These are phyloP conservation scores for Trypanosoma melophagium DNA, from an alignment of 208 protist species.

Conservation along the genomic window DNA sequence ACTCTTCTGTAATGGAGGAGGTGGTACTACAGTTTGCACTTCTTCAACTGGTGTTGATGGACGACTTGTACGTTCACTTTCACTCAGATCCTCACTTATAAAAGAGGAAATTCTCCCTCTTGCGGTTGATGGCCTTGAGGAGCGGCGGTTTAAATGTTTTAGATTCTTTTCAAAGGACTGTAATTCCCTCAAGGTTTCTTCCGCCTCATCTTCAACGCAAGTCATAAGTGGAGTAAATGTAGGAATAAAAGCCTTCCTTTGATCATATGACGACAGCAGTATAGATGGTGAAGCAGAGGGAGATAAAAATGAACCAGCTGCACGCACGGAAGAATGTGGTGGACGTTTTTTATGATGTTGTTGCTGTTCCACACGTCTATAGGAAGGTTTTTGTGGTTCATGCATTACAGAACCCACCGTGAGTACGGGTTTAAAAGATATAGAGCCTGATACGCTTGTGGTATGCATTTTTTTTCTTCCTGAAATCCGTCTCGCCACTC, in stretches of 20 bases:
- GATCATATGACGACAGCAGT: neutral
- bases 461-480: neutral
- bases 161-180: slow-evolving; percentile 6
- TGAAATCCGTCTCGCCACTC: no score
- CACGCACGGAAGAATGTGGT: neutral
- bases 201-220: neutral
- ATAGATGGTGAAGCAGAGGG: neutral
- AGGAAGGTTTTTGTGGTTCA: slow-evolving; percentile 13
- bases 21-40: neutral
- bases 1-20: neutral
- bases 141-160: neutral
- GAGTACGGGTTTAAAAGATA: neutral
- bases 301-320: neutral
- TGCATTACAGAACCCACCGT: slow-evolving; percentile 29
- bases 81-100: neutral
- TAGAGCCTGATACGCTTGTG: neutral
- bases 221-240: neutral
- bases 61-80: neutral
- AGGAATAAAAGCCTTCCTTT: neutral
- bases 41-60: neutral
- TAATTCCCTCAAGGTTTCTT: neutral
- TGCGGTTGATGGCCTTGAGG: neutral
- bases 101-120: neutral
- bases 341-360: neutral
- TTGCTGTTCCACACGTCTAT: slow-evolving; percentile 4